Evolutionary conservation across 2,329 filamentous ascomycete genomes (phyloP).

Genomic region (Immersiporthe knoxdaviesiana): DNA sequence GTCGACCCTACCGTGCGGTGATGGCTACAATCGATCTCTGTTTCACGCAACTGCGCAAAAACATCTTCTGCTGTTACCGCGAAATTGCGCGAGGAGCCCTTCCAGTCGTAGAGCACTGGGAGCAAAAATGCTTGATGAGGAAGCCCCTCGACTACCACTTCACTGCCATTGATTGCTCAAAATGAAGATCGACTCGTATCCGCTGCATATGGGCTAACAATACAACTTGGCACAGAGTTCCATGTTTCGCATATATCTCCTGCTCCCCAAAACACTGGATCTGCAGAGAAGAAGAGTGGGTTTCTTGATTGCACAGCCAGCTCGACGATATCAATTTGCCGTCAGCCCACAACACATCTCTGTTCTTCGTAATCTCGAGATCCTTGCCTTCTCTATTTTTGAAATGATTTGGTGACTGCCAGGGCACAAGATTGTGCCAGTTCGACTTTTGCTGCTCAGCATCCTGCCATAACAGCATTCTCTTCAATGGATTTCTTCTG

Average conservation of each 20-base stretch:
- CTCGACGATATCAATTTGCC: neutral
- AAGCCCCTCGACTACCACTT: neutral
- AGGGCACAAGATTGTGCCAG: too few relatives aligned
- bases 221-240: neutral
- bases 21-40: neutral
- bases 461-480: neutral
- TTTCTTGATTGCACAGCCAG: neutral
- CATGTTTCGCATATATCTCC: neutral
- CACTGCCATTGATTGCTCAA: neutral
- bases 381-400: neutral
- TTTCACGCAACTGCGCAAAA: neutral
- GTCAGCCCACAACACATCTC: neutral
- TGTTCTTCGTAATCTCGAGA: neutral
- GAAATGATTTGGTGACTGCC: neutral
- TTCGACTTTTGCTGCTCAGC: neutral
- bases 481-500: neutral
- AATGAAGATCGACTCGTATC: neutral
- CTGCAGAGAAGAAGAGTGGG: neutral
- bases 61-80: neutral
- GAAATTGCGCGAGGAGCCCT: neutral
- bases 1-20: neutral
- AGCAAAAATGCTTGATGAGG: neutral
- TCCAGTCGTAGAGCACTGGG: neutral
- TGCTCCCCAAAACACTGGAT: neutral
- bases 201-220: neutral